phyloP scores from a whole-genome alignment of 2,329 filamentous ascomycete genomes.

The Lecanicillium sp. region DNA sequence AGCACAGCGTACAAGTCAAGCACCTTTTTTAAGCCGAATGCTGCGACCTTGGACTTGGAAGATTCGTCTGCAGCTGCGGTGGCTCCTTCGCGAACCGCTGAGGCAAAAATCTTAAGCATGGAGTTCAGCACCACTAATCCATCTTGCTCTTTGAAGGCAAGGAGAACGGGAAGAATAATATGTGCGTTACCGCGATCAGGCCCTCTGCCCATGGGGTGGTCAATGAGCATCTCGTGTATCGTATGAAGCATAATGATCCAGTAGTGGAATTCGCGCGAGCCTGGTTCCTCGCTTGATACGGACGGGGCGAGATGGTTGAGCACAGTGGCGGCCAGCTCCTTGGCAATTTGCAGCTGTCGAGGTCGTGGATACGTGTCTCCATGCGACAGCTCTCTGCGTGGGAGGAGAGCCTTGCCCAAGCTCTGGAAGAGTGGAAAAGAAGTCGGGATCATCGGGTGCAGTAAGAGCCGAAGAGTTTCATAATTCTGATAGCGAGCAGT shows the following conservation, averaged over 20 bases:
- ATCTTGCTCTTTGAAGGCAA: constrained; percentile 76
- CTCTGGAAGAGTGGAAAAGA: constrained; percentile 83
- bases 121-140: constrained; percentile 68
- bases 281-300: constrained; percentile 35
- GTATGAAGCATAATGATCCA: constrained; percentile 76
- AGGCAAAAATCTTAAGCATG: constrained; percentile 60
- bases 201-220: constrained; percentile 44
- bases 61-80: constrained; percentile 38
- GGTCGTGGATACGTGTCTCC: constrained; percentile 53
- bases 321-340: constrained; percentile 63
- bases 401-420: constrained; percentile 72
- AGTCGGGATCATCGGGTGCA: constrained; percentile 70
- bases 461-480: constrained; percentile 64
- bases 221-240: constrained; percentile 71
- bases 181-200: constrained; percentile 43
- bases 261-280: constrained; percentile 64
- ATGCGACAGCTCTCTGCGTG: constrained; percentile 51
- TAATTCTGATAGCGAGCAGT: constrained; percentile 61
- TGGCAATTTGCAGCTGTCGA: constrained; percentile 48
- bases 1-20: constrained; percentile 73
- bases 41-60: constrained; percentile 40
- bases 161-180: constrained; percentile 67
- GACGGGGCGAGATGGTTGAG: constrained; percentile 55
- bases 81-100: constrained; percentile 19
- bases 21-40: constrained; percentile 68